Conservation (phyloP, 1,139 yeast genomes). For the Magnusiomyces magnusii region DNA sequence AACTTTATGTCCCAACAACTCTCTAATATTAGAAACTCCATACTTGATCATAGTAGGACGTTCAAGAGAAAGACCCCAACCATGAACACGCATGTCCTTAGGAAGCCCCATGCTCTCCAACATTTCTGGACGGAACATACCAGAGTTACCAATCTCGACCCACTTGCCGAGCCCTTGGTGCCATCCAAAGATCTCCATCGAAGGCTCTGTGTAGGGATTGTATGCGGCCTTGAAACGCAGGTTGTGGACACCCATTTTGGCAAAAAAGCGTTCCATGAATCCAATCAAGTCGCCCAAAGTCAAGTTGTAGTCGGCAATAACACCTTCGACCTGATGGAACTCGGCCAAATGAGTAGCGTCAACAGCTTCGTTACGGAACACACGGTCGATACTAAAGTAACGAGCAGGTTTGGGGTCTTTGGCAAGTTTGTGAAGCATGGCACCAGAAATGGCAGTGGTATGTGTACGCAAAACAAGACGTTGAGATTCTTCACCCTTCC, state of each 20-base stretch:
- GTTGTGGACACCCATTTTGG: conserved; percentile 93
- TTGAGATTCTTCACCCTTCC: conserved; percentile 87
- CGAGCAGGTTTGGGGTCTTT: conserved; percentile 85
- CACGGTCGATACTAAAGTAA: conserved; percentile 94
- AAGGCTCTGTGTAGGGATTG: conserved; percentile 98
- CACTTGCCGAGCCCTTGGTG: conserved; percentile 91
- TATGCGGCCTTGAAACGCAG: conserved; percentile 97
- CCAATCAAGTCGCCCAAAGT: conserved; percentile 96
- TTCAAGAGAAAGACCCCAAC: conserved; percentile 96
- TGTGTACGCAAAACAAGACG: conserved; percentile 94
- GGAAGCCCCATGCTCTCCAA: conserved; percentile 97
- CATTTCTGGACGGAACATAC: conserved; percentile 99
- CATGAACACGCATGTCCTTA: conserved; percentile 84
- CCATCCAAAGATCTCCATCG: conserved; percentile 95
- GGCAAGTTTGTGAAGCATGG: conserved; percentile 82
- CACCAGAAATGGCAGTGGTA: conserved; percentile 89
- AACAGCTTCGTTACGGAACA: conserved; percentile 98
- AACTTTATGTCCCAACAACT: conserved; percentile 90
- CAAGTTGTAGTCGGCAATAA: conserved; percentile 89
- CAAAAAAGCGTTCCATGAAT: conserved; percentile 96
- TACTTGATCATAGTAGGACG: conserved; percentile 99
- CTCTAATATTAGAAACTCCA: conserved; percentile 92
- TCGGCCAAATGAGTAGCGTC: conserved; percentile 99
- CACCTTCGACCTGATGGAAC: conserved; percentile 99
- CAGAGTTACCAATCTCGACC: conserved; percentile 99